Base-by-base conservation (phyloP, 2,329 filamentous ascomycete genomes). In the Amesomyces nigricolor region DNA sequence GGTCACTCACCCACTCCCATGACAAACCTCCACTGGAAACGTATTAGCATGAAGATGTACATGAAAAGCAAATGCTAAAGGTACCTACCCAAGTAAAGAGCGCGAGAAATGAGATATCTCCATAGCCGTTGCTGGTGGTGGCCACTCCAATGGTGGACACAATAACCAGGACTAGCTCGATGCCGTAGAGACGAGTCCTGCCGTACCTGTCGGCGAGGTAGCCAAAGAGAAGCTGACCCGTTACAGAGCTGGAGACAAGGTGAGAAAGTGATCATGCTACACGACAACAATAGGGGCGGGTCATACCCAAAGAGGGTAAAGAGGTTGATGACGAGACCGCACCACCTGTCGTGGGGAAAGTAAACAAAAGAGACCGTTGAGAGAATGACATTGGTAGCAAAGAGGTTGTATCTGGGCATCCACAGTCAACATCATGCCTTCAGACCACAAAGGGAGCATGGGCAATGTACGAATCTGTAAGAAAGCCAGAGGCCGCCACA, bases 381-480 rank as follows among this genome's bases (percentile, higher is more conserved):
- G n/a, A 77, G 69, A 49, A 80, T 79, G 51, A 79, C 77, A 58
- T 80, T 80, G 57, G 74, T 79, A 11, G 77, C 77, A 59, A 80
- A 80, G 19, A 80, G 72, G 54, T 80, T 80, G 56, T 80, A 79
- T 58, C 76, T 79, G 56, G 30, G 5, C 19, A 22, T 5, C n/a
- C 7, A 37, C 14, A 19, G 7, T 49, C 39, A 42, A 16, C n/a
- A n/a, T n/a, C n/a, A n/a, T n/a, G n/a, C n/a, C n/a, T n/a, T n/a
- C n/a, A n/a, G n/a, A n/a, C n/a, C n/a, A n/a, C n/a, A n/a, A n/a
- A n/a, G n/a, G n/a, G n/a, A n/a, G n/a, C n/a, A n/a, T n/a, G n/a
- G n/a, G n/a, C n/a, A n/a, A n/a, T n/a, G n/a, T n/a, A 78, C 75
- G 76, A 79, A 60, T 79, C 77, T 32, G 77, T 79, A 19, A 80